Evolutionary conservation across 768 basidiomycete genomes (phyloP), one percentile per base, ranked within the genome.

Genomic region (Piloderma croceum): DNA sequence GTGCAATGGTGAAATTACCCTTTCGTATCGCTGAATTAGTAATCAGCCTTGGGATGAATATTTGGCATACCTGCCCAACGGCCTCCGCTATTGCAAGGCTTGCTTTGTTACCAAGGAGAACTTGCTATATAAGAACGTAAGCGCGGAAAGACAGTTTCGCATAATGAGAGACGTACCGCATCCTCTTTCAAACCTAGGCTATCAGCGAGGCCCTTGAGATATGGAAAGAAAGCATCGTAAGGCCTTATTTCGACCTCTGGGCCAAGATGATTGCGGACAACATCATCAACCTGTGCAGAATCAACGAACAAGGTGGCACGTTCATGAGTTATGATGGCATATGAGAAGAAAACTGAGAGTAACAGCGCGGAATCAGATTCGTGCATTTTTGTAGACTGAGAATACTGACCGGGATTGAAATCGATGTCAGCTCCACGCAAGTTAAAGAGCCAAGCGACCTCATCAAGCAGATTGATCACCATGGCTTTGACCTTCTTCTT

Each of bases 361-460:
- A n/a, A 6, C 1, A 9, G 5, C 6, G 4, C 13, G 1, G 34
- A 25, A 13, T 12, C 24, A 27, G 42, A 17, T 45, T 33, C 18
- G n/a, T 10, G 37, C 18, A 27, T n/a, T 17, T 34, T 24, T 25
- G 3, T 3, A 23, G 3, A 20, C 22, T 5, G 21, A 31, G n/a
- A 7, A 33, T 24, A 25, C 50, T 23, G 46, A 71, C 79, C 79
- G 3, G 83, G 83, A 45, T 96, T 98, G 64, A 75, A 97, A 24
- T 81, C 81, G 52, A 98, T 93, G 57, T 97, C 94, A 3, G 81
- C 76, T 1, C 92, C 93, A 46, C 94, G 81, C 23, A 99, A 68
- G 60, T 97, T 93, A 65, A 90, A 88, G 27, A 92, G 56, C 91
- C 91, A 98, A 1, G 90, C 91, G 36, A 94, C 79, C 58, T 98